Conservation (phyloP, 2,329 filamentous ascomycete species). For the Elsinoe perseae region DNA sequence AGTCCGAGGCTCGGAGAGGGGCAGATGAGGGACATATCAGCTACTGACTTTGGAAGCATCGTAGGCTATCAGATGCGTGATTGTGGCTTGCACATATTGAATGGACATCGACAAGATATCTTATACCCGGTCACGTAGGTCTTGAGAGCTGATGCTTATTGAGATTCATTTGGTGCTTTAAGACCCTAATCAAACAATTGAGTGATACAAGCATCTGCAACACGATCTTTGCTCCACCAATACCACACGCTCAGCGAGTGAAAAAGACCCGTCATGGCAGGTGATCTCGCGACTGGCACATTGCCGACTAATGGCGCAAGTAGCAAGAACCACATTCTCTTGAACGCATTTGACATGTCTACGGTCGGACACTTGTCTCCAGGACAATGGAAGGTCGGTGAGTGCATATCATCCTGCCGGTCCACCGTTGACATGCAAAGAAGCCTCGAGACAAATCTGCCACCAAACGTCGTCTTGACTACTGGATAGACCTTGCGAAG, state of each 20-base stretch:
- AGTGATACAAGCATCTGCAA: no score
- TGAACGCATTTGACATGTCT: conserved; percentile 61
- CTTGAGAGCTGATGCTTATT: no score
- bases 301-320: conserved; percentile 17
- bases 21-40: not conserved
- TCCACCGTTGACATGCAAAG: conserved; percentile 28
- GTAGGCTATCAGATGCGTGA: not conserved
- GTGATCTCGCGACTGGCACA: not conserved
- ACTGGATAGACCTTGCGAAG: conserved; percentile 58
- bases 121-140: not conserved
- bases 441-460: conserved; percentile 55
- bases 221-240: no score
- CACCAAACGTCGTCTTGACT: conserved; percentile 52
- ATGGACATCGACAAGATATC: not conserved
- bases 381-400: conserved; percentile 58
- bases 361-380: conserved; percentile 57
- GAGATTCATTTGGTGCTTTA: no score
- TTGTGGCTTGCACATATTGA: not conserved
- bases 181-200: no score
- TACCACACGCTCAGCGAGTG: no score
- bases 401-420: not conserved
- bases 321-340: conserved; percentile 48
- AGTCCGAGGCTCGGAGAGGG: conserved; percentile 2
- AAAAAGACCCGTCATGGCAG: conserved; percentile 6
- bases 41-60: not conserved